Conservation (phyloP, 2,329 filamentous ascomycete species). For the Colletotrichum trifolii region DNA sequence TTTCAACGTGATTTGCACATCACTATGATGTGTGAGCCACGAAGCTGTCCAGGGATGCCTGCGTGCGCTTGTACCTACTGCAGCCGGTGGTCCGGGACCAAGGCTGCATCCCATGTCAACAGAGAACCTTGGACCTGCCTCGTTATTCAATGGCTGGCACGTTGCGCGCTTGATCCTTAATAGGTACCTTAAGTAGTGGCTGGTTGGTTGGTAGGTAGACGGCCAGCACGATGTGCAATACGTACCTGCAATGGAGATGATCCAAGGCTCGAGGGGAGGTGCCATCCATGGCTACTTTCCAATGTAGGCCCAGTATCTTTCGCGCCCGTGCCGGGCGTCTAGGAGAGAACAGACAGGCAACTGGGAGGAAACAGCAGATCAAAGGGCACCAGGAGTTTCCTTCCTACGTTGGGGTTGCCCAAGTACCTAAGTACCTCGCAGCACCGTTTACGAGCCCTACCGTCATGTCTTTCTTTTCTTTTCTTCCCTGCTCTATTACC, state of each 20-base stretch:
- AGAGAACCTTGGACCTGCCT: too few species aligned
- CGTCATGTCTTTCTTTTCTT: not conserved
- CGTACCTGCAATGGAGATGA: not conserved
- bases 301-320: not conserved
- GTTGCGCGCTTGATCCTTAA: too few species aligned
- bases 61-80: too few species aligned
- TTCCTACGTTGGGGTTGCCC: too few species aligned
- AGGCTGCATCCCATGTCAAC: too few species aligned
- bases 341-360: conserved; percentile 4
- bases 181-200: too few species aligned
- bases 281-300: too few species aligned
- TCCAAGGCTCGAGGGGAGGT: not conserved
- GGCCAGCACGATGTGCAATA: too few species aligned
- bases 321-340: conserved; percentile 33
- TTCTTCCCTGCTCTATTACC: conserved; percentile 2
- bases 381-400: too few species aligned
- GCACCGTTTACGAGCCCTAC: not conserved
- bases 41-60: conserved; percentile 1
- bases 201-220: not conserved
- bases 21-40: conserved; percentile 4
- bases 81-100: too few species aligned
- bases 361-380: too few species aligned
- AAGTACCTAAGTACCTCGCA: not conserved
- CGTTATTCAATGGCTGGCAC: too few species aligned
- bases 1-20: conserved; percentile 26